Conservation (phyloP, 2,329 filamentous ascomycete genomes). For the Dactylellina drechsleri region DNA sequence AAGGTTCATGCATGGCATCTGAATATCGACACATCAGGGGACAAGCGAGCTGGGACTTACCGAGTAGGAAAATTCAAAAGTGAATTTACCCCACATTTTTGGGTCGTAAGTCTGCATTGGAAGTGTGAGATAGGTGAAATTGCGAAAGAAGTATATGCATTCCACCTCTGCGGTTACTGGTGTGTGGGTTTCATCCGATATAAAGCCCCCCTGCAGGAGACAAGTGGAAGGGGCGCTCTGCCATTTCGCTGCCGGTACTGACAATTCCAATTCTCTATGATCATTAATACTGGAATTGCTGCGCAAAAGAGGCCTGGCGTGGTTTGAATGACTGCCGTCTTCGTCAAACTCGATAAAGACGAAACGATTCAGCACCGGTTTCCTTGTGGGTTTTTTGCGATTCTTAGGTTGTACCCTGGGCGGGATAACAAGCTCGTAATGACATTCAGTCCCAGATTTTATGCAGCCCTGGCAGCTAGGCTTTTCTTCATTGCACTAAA, state of each 20-base stretch:
- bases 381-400: conserved; percentile 43
- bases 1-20: not conserved
- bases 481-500: conserved; percentile 49
- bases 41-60: conserved; percentile 11
- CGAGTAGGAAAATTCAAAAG: conserved; percentile 32
- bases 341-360: conserved; percentile 51
- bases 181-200: not conserved
- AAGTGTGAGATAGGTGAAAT: conserved; percentile 37
- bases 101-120: conserved; percentile 27
- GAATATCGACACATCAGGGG: not conserved
- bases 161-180: conserved; percentile 30
- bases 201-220: conserved; percentile 29
- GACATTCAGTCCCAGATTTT: conserved; percentile 39
- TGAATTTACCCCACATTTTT: conserved; percentile 22
- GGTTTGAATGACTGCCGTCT: conserved; percentile 1
- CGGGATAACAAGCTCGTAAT: conserved; percentile 44
- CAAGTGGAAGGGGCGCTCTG: conserved; percentile 49
- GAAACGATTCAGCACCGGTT: conserved; percentile 37
- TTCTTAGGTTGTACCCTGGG: conserved; percentile 50
- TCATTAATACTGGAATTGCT: too few relatives aligned
- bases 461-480: conserved; percentile 45
- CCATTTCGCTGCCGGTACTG: conserved; percentile 15
- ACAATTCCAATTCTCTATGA: too few relatives aligned
- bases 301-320: not conserved
- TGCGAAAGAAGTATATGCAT: conserved; percentile 37